These are phyloP conservation scores for Petunia axillaris DNA, from an alignment of 257 asterid genomes.

Conservation along the genomic window DNA sequence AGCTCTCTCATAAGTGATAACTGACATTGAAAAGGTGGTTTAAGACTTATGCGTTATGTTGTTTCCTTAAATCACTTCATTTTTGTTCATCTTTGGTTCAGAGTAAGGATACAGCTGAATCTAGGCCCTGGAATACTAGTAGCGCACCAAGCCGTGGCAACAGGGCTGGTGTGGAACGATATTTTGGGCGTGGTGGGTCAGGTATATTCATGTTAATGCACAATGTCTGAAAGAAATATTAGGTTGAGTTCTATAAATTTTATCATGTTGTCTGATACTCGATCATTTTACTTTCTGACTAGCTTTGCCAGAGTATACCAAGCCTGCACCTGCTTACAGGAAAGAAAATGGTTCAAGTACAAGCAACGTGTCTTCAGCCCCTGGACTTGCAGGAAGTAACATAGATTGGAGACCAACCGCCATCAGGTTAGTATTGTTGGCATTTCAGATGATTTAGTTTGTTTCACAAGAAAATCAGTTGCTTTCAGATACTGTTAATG, in stretches of 20 bases:
- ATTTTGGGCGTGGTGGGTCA: conserved; percentile 58
- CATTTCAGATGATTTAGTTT: conserved; percentile 11
- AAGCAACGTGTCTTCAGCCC: conserved; percentile 46
- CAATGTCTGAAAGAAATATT: conserved; percentile 7
- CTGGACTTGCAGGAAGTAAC: conserved; percentile 49
- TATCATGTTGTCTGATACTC: conserved; percentile 17
- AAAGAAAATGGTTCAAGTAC: conserved; percentile 70
- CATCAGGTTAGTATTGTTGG: conserved; percentile 48
- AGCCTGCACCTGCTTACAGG: conserved; percentile 55
- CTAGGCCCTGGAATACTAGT: conserved; percentile 61
- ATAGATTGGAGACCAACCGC: conserved; percentile 51
- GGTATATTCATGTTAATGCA: conserved; percentile 46
- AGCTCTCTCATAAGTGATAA: background rate
- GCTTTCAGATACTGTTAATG: conserved; percentile 13
- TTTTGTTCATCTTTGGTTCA: conserved; percentile 40
- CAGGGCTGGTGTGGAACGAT: conserved; percentile 62
- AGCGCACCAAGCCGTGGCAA: conserved; percentile 60
- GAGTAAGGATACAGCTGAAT: conserved; percentile 68
- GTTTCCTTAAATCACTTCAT: background rate
- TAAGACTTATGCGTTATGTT: background rate
- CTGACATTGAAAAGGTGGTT: conserved; percentile 17
- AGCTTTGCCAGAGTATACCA: conserved; percentile 49
- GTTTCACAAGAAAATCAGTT: background rate
- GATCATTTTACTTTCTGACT: background rate
- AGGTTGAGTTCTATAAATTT: background rate